Percentiles rank a stretch among this genome's conserved stretches.
Conservation (phyloP, 129 eudicot genomes). For the Chrysanthemum makinoi region DNA sequence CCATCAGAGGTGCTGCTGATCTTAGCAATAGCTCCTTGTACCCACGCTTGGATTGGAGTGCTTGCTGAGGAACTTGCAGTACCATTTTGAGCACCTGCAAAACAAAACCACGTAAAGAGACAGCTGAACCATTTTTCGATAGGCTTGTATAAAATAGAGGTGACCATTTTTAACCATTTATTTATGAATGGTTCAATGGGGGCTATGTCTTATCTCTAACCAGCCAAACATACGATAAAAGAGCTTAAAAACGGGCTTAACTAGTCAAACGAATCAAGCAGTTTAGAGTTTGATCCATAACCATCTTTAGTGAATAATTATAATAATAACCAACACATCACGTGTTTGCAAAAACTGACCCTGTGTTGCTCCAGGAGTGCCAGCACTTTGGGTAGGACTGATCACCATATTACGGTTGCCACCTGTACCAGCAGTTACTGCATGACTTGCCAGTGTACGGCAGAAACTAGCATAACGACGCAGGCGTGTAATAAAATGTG, state of each 20-base stretch:
- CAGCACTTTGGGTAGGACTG: slow-evolving; percentile 89
- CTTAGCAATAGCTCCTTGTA: slow-evolving; percentile 98
- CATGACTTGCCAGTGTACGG: slow-evolving; percentile 97
- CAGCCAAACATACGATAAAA: background rate
- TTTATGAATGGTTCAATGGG: background rate
- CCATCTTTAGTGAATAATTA: background rate
- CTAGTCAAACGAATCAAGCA: background rate
- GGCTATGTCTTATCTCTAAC: background rate
- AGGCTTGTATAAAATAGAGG: background rate
- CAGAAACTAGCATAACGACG: slow-evolving; percentile 98
- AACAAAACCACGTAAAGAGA: slow-evolving; percentile 11
- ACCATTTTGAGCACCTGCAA: slow-evolving; percentile 73
- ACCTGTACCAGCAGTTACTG: slow-evolving; percentile 83
- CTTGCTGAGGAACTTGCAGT: slow-evolving; percentile 76
- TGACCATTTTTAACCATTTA: background rate
- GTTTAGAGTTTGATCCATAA: background rate
- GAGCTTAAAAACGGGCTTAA: too few species aligned
- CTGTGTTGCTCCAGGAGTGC: slow-evolving; percentile 60
- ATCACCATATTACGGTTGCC: slow-evolving; percentile 86
- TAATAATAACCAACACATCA: background rate
- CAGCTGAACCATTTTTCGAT: background rate
- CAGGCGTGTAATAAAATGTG: slow-evolving; percentile 93
- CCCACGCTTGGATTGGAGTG: slow-evolving; percentile 98
- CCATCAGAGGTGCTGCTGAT: slow-evolving; percentile 86
- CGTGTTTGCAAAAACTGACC: slow-evolving; percentile 45